Evolutionary conservation across 2,329 filamentous ascomycete genomes (phyloP).

Genomic region (Xylariaceae sp.): DNA sequence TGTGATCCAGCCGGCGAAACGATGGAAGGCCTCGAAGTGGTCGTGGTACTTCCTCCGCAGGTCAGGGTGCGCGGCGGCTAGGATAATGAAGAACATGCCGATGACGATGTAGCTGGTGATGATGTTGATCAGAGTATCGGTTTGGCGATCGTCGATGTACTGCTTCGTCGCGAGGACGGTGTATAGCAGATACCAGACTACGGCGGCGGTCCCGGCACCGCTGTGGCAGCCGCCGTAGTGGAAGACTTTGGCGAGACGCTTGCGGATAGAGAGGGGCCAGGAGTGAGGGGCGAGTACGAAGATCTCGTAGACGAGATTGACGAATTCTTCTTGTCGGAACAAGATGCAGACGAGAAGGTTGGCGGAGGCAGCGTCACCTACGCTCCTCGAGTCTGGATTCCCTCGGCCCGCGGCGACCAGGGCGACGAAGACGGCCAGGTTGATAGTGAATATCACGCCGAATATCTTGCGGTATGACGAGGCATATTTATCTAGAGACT

Average conservation of each 20-base stretch:
- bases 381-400: constrained; percentile 33
- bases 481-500: constrained; percentile 25
- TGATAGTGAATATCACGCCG: constrained; percentile 46
- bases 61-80: constrained; percentile 57
- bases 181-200: constrained; percentile 44
- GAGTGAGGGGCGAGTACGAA: constrained; percentile 42
- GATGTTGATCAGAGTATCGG: constrained; percentile 23
- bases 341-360: constrained; percentile 47
- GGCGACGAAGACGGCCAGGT: constrained; percentile 44
- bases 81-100: constrained; percentile 52
- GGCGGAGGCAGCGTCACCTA: constrained; percentile 38
- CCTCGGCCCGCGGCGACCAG: constrained; percentile 34
- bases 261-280: constrained; percentile 44
- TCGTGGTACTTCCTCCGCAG: constrained; percentile 61
- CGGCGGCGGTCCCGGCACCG: constrained; percentile 45
- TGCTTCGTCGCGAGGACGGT: constrained; percentile 29
- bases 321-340: constrained; percentile 48
- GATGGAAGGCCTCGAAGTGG: constrained; percentile 64
- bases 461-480: constrained; percentile 50
- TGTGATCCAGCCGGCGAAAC: constrained; percentile 65
- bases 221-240: constrained; percentile 49
- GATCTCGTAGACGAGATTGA: constrained; percentile 46
- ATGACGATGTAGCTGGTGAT: constrained; percentile 42
- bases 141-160: constrained; percentile 21
- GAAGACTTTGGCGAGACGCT: constrained; percentile 46